phyloP scores from a whole-genome alignment of 768 basidiomycete genomes.

The Podaxis sp. region DNA sequence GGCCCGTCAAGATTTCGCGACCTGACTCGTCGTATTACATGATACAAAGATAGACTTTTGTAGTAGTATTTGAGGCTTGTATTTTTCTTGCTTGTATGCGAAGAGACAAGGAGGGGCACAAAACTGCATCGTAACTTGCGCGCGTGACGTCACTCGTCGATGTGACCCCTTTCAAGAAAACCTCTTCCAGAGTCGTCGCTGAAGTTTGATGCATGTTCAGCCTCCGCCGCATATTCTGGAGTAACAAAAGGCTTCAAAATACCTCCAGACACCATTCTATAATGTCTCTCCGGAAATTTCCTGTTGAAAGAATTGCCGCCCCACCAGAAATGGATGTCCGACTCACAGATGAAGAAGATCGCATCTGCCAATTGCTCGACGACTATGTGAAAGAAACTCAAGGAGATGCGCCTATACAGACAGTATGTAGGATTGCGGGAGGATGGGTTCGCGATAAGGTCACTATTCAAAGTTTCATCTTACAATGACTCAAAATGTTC shows the following conservation, averaged over 20 bases:
- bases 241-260: conserved; percentile 1
- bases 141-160: not conserved
- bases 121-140: too few species aligned
- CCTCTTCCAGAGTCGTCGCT: not conserved
- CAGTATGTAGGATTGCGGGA: conserved; percentile 88
- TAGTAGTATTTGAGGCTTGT: too few species aligned
- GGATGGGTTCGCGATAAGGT: conserved; percentile 99
- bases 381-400: conserved; percentile 65
- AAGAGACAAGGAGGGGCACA: too few species aligned
- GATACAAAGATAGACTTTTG: too few species aligned
- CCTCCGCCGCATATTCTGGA: not conserved
- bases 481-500: not conserved
- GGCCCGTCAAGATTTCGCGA: too few species aligned
- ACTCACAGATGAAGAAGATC: conserved; percentile 67
- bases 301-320: conserved; percentile 18
- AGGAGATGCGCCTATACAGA: conserved; percentile 49
- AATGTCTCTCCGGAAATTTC: conserved; percentile 20
- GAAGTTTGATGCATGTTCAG: conserved; percentile 13
- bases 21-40: too few species aligned
- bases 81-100: too few species aligned
- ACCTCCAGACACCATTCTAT: conserved; percentile 6
- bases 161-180: not conserved
- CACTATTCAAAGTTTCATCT: not conserved
- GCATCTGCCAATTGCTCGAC: conserved; percentile 77
- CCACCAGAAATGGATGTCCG: conserved; percentile 40